phyloP scores from a whole-genome alignment of 176 grass and related monocot species.

The Oryza coarctata region DNA sequence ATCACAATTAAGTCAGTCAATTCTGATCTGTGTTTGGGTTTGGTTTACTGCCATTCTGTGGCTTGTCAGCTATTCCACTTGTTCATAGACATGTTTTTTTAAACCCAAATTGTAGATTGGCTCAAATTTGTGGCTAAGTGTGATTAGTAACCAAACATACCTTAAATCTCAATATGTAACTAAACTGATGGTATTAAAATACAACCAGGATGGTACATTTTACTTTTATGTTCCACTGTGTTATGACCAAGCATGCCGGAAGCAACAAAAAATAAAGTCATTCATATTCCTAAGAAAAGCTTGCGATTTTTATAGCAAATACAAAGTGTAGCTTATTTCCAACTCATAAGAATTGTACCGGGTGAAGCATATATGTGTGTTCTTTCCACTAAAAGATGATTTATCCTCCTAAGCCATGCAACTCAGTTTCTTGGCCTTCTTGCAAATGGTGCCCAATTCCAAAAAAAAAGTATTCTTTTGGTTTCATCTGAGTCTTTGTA shows the following conservation, averaged over 20 bases:
- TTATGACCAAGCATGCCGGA: background rate
- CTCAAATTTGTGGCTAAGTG: background rate
- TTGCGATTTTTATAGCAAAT: background rate
- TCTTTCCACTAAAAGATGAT: background rate
- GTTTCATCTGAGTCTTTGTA: background rate
- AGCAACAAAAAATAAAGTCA: slow-evolving; percentile 6
- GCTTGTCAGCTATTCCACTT: background rate
- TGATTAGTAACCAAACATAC: background rate
- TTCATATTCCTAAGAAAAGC: background rate
- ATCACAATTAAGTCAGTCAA: background rate
- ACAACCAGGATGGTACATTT: background rate
- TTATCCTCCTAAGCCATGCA: background rate
- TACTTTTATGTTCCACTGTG: background rate
- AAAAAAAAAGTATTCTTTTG: slow-evolving; percentile 2
- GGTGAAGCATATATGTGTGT: background rate
- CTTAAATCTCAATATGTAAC: background rate
- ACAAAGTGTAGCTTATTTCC: background rate
- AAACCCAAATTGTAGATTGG: background rate
- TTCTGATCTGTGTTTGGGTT: background rate
- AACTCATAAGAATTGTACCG: background rate
- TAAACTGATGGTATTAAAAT: background rate
- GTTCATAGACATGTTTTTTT: background rate
- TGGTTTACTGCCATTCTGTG: background rate
- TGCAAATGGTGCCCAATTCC: background rate
- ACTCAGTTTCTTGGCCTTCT: background rate